Evolutionary conservation across 345 rosid species (phyloP), one percentile per base, ranked within the genome.

Genomic region (Eutrema heterophyllum): DNA sequence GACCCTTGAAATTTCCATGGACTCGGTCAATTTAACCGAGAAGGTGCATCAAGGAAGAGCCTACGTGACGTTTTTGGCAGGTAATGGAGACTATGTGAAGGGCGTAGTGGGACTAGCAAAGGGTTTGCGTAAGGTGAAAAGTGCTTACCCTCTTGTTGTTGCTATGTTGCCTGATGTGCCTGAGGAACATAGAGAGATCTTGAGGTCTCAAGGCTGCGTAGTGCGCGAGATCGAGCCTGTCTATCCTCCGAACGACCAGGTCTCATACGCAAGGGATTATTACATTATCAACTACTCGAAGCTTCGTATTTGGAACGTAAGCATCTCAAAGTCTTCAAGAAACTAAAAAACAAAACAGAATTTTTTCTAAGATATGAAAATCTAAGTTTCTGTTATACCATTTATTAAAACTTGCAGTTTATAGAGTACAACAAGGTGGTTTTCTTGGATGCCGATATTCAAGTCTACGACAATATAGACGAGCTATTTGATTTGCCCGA

Each of bases 101-200:
- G 97, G 97, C 26, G 92, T 83, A 6, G 90, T 86, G 14, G 94
- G 90, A 13, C 45, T 90, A 67, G 94, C 86, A 45, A 90, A 90
- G 76, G 97, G 94, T 5, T 66, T 91, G 70, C 81, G 89, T 40
- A 91, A 86, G 77, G 88, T 63, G 0, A 78, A 72, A 48, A 88
- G 85, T 54, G 82, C 64, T 7, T 87, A 88, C 61, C 92, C 90
- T 39, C 87, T 88, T 0, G 83, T 88, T 64, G 97, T 88, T 49
- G 94, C 97, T 13, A 11, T 86, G 7, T 73, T 90, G 72, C 92
- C 90, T 10, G 90, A 90, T 36, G 97, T 90, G 4, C 97, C 97
- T 0, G 84, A 80, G 67, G 94, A 86, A 16, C 97, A 90, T 81
- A 83, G 89, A n/a, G 61, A 76, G 75, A 79, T 84, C 54, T 58